Percentiles rank a stretch among this genome's conserved stretches.
Conservation (phyloP, 371 early-diverging fungal species). For the Apophysomyces ossiformis region DNA sequence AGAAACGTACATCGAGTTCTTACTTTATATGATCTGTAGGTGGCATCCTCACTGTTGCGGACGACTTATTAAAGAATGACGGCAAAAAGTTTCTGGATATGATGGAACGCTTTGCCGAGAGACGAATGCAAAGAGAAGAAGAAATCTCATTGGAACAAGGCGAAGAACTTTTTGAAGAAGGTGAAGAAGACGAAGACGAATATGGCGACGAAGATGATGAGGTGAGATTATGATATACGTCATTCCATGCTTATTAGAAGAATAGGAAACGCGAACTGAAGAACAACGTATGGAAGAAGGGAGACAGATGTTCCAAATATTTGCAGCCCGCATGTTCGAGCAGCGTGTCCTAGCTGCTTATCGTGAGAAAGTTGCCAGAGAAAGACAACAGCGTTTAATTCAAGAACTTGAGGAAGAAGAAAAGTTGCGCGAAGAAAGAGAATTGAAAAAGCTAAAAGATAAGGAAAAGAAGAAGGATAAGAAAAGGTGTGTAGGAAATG, state of each 20-base stretch:
- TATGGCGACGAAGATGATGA: constrained; percentile 64
- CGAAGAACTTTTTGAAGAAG: constrained; percentile 47
- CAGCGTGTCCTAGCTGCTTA: constrained; percentile 89
- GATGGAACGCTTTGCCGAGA: constrained; percentile 92
- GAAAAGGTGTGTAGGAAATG: constrained; percentile 40
- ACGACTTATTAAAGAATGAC: constrained; percentile 86
- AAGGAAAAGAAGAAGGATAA: constrained; percentile 69
- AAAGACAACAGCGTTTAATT: constrained; percentile 77
- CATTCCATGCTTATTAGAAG: constrained; percentile 1
- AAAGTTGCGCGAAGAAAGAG: constrained; percentile 65
- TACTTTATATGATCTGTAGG: constrained; percentile 30
- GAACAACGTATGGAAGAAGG: constrained; percentile 90
- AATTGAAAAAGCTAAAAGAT: constrained; percentile 63
- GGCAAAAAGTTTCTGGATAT: constrained; percentile 91
- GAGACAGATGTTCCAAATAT: constrained; percentile 90
- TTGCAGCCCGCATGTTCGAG: constrained; percentile 94
- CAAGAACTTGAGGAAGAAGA: constrained; percentile 82
- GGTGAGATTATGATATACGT: constrained; percentile 20
- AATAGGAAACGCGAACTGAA: constrained; percentile 71
- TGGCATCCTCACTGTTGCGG: constrained; percentile 83
- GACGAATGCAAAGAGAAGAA: constrained; percentile 77
- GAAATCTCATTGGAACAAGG: constrained; percentile 40
- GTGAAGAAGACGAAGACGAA: constrained; percentile 59
- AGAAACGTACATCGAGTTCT: neutral
- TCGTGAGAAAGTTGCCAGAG: constrained; percentile 85